A percentile compares a stretch with the other conserved stretches of the same genome.
Evolutionary conservation across 495 filamentous ascomycete species (phyloP).

Genomic region (Haplographium delicatum): DNA sequence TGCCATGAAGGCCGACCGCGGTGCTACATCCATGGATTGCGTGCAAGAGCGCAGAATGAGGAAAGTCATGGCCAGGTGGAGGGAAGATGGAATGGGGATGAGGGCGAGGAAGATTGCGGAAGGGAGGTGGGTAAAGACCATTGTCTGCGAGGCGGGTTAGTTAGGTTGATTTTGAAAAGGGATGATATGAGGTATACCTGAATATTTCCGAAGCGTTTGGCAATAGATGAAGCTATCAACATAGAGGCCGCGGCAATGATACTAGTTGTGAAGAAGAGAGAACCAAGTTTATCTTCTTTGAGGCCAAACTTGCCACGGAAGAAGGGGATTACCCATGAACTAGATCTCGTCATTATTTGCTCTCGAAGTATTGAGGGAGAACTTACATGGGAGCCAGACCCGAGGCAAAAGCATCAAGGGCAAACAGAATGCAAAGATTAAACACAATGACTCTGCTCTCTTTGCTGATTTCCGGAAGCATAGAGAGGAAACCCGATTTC

Average conservation of each 20-base stretch:
- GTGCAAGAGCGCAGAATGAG: constrained; percentile 64
- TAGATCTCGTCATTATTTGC: constrained; percentile 8
- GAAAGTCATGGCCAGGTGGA: constrained; percentile 54
- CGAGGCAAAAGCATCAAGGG: constrained; percentile 72
- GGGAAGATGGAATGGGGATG: constrained; percentile 54
- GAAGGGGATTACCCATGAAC: constrained; percentile 70
- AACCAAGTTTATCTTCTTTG: constrained; percentile 62
- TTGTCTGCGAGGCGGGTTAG: constrained; percentile 46
- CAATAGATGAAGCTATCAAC: constrained; percentile 68
- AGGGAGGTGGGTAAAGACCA: constrained; percentile 83
- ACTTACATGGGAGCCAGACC: constrained; percentile 66
- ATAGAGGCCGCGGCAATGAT: constrained; percentile 63
- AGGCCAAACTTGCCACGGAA: constrained; percentile 72
- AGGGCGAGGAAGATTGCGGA: constrained; percentile 66
- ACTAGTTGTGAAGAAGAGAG: constrained; percentile 60
- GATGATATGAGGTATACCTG: constrained; percentile 35
- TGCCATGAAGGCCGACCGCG: constrained; percentile 73
- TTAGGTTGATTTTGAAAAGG: neutral
- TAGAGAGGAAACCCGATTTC: constrained; percentile 15
- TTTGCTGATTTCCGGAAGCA: constrained; percentile 48
- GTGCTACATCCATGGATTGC: constrained; percentile 78
- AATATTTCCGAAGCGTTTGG: constrained; percentile 71
- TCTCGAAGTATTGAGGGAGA: neutral
- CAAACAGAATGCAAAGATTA: constrained; percentile 69
- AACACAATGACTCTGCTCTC: constrained; percentile 56